Percentiles rank a stretch among this genome's conserved stretches.
phyloP scores from a whole-genome alignment of 352 stramenopile genomes.

The Globisporangium middletonii region DNA sequence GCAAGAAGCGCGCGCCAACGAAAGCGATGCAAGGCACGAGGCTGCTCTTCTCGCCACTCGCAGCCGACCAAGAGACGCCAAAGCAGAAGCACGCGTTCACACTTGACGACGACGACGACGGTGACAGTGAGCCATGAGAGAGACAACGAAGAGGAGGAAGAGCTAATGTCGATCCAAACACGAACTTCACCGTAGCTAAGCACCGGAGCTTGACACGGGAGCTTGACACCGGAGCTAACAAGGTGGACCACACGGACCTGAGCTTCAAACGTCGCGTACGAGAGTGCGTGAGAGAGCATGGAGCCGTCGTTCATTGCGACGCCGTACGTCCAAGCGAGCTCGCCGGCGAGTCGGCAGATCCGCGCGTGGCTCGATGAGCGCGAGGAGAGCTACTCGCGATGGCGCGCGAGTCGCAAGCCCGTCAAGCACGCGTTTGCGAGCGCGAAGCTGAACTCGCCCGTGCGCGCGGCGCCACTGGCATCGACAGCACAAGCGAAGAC shows the following conservation, averaged over 20 bases:
- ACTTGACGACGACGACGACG: no score
- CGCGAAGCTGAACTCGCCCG: constrained; percentile 40
- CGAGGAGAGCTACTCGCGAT: constrained; percentile 38
- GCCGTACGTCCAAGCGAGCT: constrained; percentile 35
- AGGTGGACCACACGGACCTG: no score
- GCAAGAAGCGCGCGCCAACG: constrained; percentile 13
- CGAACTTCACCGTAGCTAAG: background rate
- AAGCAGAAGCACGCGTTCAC: constrained; percentile 5
- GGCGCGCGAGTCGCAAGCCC: constrained; percentile 30
- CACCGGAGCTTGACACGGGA: background rate
- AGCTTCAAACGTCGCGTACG: background rate
- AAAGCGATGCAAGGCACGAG: constrained; percentile 27
- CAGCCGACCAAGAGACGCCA: constrained; percentile 18
- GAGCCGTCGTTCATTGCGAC: constrained; percentile 48
- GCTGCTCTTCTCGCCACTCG: constrained; percentile 37
- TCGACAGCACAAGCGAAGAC: background rate
- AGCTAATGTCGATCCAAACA: no score
- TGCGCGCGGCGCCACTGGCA: constrained; percentile 12
- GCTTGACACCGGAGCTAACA: no score
- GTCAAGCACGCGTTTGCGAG: constrained; percentile 41
- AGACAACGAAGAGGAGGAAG: no score
- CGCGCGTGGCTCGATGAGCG: constrained; percentile 46
- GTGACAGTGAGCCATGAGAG: no score
- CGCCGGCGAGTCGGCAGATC: constrained; percentile 34
- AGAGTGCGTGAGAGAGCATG: constrained; percentile 14